These are phyloP conservation scores for Populus simonii DNA, from an alignment of 345 rosid species.

Conservation along the genomic window DNA sequence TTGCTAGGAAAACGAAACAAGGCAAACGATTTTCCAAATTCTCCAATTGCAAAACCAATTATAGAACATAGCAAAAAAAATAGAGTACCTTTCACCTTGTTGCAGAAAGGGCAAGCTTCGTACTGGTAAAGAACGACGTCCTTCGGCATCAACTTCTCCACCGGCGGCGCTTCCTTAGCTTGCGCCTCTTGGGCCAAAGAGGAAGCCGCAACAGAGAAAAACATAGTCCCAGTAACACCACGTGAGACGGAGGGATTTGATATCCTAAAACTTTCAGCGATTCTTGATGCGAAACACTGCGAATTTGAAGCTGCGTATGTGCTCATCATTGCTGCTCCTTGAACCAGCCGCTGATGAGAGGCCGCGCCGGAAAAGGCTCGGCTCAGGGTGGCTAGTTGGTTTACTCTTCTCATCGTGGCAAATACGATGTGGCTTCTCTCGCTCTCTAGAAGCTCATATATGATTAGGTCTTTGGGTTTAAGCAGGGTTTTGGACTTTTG, in stretches of 20 bases:
- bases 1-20: neutral
- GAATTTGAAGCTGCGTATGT: constrained; percentile 22
- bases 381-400: constrained; percentile 39
- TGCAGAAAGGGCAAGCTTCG: constrained; percentile 96
- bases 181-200: constrained; percentile 49
- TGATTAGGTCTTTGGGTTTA: neutral
- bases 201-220: constrained; percentile 53
- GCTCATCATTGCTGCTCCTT: constrained; percentile 32
- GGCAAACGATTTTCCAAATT: neutral
- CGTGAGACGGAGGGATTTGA: constrained; percentile 33
- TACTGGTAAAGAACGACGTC: constrained; percentile 90
- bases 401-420: constrained; percentile 49
- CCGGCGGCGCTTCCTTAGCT: constrained; percentile 54
- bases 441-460: neutral
- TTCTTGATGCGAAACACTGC: constrained; percentile 29
- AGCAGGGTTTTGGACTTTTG: neutral
- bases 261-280: constrained; percentile 24
- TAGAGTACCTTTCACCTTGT: constrained; percentile 57
- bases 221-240: constrained; percentile 42
- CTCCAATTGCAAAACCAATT: neutral
- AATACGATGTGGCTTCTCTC: neutral
- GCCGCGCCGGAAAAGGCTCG: constrained; percentile 33
- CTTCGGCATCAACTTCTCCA: constrained; percentile 45
- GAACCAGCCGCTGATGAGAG: constrained; percentile 39
- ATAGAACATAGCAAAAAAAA: neutral